A percentile compares a stretch with the other conserved stretches of the same genome.
These are phyloP conservation scores for Fonsecaea multimorphosa DNA, from an alignment of 2,329 filamentous ascomycete genomes.

Conservation along the genomic window DNA sequence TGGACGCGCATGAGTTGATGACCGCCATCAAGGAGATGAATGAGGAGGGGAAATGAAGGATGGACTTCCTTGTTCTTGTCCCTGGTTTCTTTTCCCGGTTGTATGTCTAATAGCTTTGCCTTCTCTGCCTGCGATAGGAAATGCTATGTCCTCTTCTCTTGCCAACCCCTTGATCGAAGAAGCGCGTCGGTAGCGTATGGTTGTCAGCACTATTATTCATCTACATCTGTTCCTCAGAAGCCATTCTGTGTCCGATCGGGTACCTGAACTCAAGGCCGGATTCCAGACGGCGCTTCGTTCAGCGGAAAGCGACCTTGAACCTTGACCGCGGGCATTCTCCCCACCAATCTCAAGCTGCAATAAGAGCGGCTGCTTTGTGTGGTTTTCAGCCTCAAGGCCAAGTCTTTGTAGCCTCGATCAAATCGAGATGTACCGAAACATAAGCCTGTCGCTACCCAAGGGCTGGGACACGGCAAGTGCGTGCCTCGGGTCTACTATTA, in stretches of 20 bases:
- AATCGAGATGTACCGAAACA: no score
- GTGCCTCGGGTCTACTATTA: no score
- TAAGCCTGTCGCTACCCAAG: no score
- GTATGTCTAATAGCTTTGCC: neutral
- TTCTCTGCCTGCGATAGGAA: neutral
- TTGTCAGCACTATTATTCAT: neutral
- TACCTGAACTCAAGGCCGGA: neutral
- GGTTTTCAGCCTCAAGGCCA: no score
- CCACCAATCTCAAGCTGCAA: neutral
- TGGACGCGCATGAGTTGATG: slow-evolving; percentile 30
- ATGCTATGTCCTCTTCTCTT: no score
- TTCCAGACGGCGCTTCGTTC: neutral
- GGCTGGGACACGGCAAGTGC: no score
- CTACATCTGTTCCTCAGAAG: no score
- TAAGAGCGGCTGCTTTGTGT: no score
- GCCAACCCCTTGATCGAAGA: no score
- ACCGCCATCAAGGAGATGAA: slow-evolving; percentile 32
- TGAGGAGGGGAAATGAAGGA: slow-evolving; percentile 9
- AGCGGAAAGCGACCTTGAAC: no score
- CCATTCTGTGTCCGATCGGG: no score
- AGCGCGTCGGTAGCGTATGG: neutral
- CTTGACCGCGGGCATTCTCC: neutral
- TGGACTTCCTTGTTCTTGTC: neutral
- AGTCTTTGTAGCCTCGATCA: no score
- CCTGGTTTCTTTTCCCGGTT: neutral